Conservation (phyloP, 1,284 basidiomycete genomes). For the Neotropicomus parvogracilis region DNA sequence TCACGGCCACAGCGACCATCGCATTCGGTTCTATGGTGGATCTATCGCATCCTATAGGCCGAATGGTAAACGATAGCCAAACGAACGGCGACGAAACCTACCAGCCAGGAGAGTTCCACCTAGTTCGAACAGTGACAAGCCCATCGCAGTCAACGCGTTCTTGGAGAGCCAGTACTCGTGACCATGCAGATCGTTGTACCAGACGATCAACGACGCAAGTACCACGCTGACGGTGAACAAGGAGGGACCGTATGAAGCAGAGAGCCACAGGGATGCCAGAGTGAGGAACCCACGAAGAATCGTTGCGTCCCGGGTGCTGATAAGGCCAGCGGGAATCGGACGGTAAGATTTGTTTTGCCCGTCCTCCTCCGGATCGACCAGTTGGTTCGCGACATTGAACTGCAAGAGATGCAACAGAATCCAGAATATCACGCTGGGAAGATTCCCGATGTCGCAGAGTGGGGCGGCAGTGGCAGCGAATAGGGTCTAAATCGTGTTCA, state of each 20-base stretch:
- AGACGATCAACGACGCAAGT: conserved; percentile 28
- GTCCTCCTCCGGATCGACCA: conserved; percentile 39
- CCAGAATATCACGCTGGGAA: conserved; percentile 38
- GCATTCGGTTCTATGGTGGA: conserved; percentile 26
- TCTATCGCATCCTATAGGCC: conserved; percentile 25
- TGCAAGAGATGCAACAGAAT: conserved; percentile 45
- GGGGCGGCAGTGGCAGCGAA: conserved; percentile 38
- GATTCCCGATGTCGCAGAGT: conserved; percentile 18
- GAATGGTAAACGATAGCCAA: background rate
- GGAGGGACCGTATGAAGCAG: conserved; percentile 33
- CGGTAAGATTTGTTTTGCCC: conserved; percentile 39
- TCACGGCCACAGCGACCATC: conserved; percentile 26
- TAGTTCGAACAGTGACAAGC: conserved; percentile 34
- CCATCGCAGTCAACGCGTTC: conserved; percentile 33
- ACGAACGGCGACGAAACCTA: conserved; percentile 2
- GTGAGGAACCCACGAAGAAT: conserved; percentile 38
- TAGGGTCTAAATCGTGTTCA: conserved; percentile 30
- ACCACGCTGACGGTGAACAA: conserved; percentile 34
- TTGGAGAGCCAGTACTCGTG: conserved; percentile 35
- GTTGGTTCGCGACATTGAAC: conserved; percentile 45
- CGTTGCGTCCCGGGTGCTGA: conserved; percentile 33
- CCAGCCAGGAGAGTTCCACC: conserved; percentile 32
- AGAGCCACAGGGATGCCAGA: conserved; percentile 34
- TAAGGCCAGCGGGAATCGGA: conserved; percentile 40
- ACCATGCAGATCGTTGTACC: conserved; percentile 38